Evolutionary conservation across 2,329 filamentous ascomycete species (phyloP).

Genomic region (Biscogniauxia mediterranea): DNA sequence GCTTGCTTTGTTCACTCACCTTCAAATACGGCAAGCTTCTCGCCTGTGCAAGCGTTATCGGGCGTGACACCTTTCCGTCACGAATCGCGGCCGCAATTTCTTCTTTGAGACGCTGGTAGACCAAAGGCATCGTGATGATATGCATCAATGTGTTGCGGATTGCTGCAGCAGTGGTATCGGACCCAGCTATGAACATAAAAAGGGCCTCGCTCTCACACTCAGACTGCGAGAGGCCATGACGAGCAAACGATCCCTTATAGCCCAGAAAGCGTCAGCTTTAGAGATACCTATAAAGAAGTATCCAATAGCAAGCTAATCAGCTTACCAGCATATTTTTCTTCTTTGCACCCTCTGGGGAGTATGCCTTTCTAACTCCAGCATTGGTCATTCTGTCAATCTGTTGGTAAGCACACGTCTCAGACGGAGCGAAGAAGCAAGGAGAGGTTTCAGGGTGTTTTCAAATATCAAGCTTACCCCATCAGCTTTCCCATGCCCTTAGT

Average conservation of each 20-base stretch:
- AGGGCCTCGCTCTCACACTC: constrained; percentile 32
- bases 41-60: constrained; percentile 31
- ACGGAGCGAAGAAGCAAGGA: neutral
- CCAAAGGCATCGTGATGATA: constrained; percentile 43
- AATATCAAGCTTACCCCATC: constrained; percentile 10
- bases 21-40: constrained; percentile 35
- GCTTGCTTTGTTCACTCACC: constrained; percentile 4
- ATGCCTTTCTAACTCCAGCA: constrained; percentile 4
- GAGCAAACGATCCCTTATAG: constrained; percentile 31
- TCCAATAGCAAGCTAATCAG: neutral
- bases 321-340: constrained; percentile 24
- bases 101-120: constrained; percentile 42
- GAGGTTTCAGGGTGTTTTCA: neutral
- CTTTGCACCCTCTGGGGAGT: neutral
- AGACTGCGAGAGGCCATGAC: constrained; percentile 28
- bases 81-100: constrained; percentile 41
- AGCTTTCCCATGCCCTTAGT: constrained; percentile 19
- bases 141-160: constrained; percentile 48
- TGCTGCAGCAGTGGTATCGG: constrained; percentile 50
- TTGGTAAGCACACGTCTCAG: neutral
- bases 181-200: constrained; percentile 35
- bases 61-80: constrained; percentile 32
- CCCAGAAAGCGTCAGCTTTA: neutral
- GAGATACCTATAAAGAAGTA: neutral
- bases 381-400: constrained; percentile 9